These are phyloP conservation scores for Chaetomium cochliodes DNA, from an alignment of 495 filamentous ascomycete species.

Conservation along the genomic window DNA sequence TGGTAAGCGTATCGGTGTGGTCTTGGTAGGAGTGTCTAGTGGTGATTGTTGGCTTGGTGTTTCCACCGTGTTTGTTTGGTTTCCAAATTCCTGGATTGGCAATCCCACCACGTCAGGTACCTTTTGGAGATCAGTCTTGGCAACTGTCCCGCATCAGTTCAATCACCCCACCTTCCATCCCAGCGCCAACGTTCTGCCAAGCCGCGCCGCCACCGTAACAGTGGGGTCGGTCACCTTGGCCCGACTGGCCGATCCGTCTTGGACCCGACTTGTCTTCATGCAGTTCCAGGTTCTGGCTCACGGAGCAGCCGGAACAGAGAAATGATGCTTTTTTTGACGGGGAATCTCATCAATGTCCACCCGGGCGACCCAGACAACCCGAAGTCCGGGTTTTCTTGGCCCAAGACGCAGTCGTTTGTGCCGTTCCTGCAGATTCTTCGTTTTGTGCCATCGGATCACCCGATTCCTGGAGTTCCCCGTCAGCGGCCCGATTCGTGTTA, in stretches of 20 bases:
- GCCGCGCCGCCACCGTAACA: neutral
- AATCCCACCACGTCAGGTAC: too few relatives aligned
- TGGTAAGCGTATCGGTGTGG: neutral
- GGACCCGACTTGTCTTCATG: neutral
- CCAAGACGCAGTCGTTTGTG: neutral
- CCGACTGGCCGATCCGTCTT: neutral
- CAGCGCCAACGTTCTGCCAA: neutral
- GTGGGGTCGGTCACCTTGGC: conserved; percentile 10
- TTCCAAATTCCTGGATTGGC: conserved; percentile 6
- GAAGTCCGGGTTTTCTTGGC: neutral
- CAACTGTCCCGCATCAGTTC: conserved; percentile 15
- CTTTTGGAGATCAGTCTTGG: neutral
- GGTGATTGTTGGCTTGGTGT: conserved; percentile 6
- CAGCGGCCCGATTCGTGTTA: neutral
- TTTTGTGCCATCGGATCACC: neutral
- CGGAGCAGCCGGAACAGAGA: conserved; percentile 10
- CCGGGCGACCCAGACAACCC: neutral
- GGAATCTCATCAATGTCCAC: neutral
- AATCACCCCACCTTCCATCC: neutral
- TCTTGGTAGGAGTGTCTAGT: neutral
- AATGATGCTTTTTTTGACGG: neutral
- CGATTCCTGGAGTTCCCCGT: neutral
- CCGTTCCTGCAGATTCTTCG: conserved; percentile 17
- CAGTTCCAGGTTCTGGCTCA: neutral
- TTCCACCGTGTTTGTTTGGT: conserved; percentile 8